Percentiles rank a stretch among this genome's conserved stretches.
Evolutionary conservation across 2,329 filamentous ascomycete genomes (phyloP).

Genomic region (Xylariaceae sp.): DNA sequence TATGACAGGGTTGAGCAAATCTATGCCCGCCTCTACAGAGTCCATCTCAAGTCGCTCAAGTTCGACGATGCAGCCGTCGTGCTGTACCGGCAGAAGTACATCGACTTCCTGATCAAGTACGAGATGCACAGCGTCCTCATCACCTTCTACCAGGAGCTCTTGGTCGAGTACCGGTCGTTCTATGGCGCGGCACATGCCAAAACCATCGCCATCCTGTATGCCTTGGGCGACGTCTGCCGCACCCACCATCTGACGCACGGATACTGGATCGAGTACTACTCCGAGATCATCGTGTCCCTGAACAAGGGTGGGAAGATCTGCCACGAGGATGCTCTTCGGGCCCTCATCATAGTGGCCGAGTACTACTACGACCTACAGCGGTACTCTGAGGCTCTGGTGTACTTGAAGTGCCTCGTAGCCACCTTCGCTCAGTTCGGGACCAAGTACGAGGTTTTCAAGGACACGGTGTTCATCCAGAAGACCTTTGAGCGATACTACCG

Average conservation of each 20-base stretch:
- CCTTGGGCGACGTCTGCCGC: slow-evolving; percentile 13
- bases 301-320: slow-evolving; percentile 13
- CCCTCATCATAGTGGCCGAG: slow-evolving; percentile 14
- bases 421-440: slow-evolving; percentile 16
- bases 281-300: slow-evolving; percentile 10
- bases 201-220: slow-evolving; percentile 13
- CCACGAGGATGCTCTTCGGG: slow-evolving; percentile 12
- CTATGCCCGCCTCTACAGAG: slow-evolving; percentile 14
- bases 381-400: slow-evolving; percentile 14
- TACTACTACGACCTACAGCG: slow-evolving; percentile 16
- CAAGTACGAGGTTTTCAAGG: slow-evolving; percentile 13
- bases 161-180: slow-evolving; percentile 16
- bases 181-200: slow-evolving; percentile 11
- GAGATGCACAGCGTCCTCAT: slow-evolving; percentile 14
- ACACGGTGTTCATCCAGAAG: slow-evolving; percentile 11
- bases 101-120: slow-evolving; percentile 14
- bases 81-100: slow-evolving; percentile 12
- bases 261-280: slow-evolving; percentile 17
- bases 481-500: slow-evolving; percentile 14
- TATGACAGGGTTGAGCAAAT: slow-evolving; percentile 13
- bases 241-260: slow-evolving; percentile 14
- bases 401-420: slow-evolving; percentile 13
- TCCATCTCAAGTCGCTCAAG: slow-evolving; percentile 14
- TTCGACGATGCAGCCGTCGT: slow-evolving; percentile 12
- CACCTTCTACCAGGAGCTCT: slow-evolving; percentile 15